These are phyloP conservation scores for Monascus purpureus DNA, from an alignment of 495 filamentous ascomycete genomes.

Conservation along the genomic window DNA sequence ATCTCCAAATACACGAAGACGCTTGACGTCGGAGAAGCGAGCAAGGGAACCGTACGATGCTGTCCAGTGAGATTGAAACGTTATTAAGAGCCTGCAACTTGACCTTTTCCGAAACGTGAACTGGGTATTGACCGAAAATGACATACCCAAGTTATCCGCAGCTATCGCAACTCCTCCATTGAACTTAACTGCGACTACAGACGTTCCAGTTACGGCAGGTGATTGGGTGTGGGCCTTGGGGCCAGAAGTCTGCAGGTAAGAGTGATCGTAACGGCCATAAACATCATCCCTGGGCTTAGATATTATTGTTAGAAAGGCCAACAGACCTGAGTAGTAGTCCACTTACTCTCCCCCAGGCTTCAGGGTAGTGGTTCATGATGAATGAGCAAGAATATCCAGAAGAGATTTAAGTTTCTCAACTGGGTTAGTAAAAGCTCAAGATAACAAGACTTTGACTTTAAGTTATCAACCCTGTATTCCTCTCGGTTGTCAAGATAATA, in stretches of 20 bases:
- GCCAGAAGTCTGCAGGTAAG: constrained; percentile 56
- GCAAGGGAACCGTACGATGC: constrained; percentile 96
- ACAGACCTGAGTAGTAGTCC: constrained; percentile 7
- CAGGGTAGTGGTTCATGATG: constrained; percentile 85
- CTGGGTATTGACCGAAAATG: constrained; percentile 1
- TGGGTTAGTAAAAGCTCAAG: too few species aligned
- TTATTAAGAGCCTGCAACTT: neutral
- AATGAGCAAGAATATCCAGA: neutral
- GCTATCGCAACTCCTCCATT: constrained; percentile 92
- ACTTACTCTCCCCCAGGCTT: constrained; percentile 92
- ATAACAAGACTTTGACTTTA: too few species aligned
- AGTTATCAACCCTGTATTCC: too few species aligned
- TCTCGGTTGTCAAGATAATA: too few species aligned
- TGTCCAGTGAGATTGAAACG: constrained; percentile 16
- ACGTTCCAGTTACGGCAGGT: constrained; percentile 90
- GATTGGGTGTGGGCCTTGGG: constrained; percentile 79
- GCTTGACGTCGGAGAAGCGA: constrained; percentile 89
- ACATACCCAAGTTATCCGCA: constrained; percentile 83
- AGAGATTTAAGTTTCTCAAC: too few species aligned
- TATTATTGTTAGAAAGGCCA: constrained; percentile 12
- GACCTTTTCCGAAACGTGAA: neutral
- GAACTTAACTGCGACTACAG: constrained; percentile 86
- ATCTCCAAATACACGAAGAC: constrained; percentile 63
- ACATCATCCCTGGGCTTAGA: constrained; percentile 82
- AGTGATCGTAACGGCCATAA: constrained; percentile 82